A percentile compares a stretch with the other conserved stretches of the same genome.
Evolutionary conservation across 192 early-diverging fungal species (phyloP).

Genomic region (Rhizoclosmatium globosum): DNA sequence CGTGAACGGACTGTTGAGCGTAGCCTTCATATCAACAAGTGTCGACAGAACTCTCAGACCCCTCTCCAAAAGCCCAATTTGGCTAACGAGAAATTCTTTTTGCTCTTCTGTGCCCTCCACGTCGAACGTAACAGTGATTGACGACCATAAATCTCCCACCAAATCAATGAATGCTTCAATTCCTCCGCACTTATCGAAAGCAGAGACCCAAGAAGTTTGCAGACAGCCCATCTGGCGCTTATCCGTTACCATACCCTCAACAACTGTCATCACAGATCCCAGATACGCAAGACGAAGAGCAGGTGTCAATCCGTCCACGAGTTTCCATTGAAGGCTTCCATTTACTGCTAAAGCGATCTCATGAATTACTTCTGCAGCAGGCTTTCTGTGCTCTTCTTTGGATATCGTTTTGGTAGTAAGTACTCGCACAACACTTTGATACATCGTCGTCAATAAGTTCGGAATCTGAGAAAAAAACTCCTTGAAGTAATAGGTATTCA

Average conservation of each 20-base stretch:
- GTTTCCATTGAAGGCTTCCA: slow-evolving; percentile 57
- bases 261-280: neutral
- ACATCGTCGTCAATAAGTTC: slow-evolving; percentile 63
- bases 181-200: slow-evolving; percentile 69
- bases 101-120: slow-evolving; percentile 32
- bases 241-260: slow-evolving; percentile 29
- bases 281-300: slow-evolving; percentile 1
- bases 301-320: neutral
- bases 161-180: slow-evolving; percentile 57
- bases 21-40: slow-evolving; percentile 72
- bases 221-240: slow-evolving; percentile 65
- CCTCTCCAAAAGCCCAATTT: slow-evolving; percentile 62
- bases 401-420: slow-evolving; percentile 63
- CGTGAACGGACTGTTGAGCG: slow-evolving; percentile 80
- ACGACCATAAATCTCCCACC: slow-evolving; percentile 57
- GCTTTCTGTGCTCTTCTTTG: slow-evolving; percentile 54
- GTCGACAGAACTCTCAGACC: slow-evolving; percentile 71
- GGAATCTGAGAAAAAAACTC: slow-evolving; percentile 74
- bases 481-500: slow-evolving; percentile 72
- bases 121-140: neutral
- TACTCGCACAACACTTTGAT: slow-evolving; percentile 75
- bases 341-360: slow-evolving; percentile 61
- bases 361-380: slow-evolving; percentile 67
- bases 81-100: slow-evolving; percentile 49
- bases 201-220: slow-evolving; percentile 67